phyloP scores from a whole-genome alignment of 371 early-diverging fungal genomes.

The Mucor plumbeus region DNA sequence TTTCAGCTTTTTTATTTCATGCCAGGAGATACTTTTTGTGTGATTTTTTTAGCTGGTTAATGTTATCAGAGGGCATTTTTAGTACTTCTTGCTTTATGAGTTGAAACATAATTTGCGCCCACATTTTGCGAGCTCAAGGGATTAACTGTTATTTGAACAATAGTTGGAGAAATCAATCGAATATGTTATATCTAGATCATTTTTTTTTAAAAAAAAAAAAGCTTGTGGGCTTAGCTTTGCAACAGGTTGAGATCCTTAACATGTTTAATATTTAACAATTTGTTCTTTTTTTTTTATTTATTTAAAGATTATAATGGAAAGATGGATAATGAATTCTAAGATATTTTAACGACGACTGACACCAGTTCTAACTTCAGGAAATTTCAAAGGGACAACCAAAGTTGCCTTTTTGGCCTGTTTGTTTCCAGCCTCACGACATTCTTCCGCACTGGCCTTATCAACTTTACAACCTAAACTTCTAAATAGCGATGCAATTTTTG shows the following conservation, averaged over 20 bases:
- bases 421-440: slow-evolving; percentile 23
- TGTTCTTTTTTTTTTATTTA: not conserved
- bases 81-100: too few species aligned
- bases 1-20: too few species aligned
- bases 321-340: not conserved
- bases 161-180: too few species aligned
- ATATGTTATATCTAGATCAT: too few species aligned
- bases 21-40: too few species aligned
- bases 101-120: too few species aligned
- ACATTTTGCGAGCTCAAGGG: too few species aligned
- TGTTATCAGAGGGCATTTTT: too few species aligned
- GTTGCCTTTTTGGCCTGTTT: slow-evolving; percentile 41
- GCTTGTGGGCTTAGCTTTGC: not conserved
- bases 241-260: not conserved
- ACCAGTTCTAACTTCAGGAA: slow-evolving; percentile 44
- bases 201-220: too few species aligned
- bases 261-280: not conserved
- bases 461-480: slow-evolving; percentile 65
- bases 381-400: slow-evolving; percentile 45
- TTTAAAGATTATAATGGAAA: not conserved
- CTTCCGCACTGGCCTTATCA: slow-evolving; percentile 45
- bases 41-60: too few species aligned
- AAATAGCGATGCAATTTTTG: slow-evolving; percentile 40
- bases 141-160: too few species aligned
- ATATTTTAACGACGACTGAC: slow-evolving; percentile 22